These are phyloP conservation scores for Beauveria caledonica DNA, from an alignment of 2,329 filamentous ascomycete species.

Conservation along the genomic window DNA sequence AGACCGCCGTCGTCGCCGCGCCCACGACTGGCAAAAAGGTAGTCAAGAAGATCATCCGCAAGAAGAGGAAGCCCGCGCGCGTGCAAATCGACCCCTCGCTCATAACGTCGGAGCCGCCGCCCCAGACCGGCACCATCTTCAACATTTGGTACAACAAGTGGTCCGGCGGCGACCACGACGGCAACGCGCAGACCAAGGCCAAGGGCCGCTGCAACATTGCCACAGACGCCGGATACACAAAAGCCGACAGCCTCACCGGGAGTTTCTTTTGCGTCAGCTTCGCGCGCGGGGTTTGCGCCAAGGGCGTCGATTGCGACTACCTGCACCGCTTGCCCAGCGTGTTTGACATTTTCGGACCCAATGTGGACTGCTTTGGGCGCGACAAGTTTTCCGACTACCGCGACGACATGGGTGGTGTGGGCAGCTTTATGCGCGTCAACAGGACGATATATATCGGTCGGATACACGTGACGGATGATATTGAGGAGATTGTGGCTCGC, in stretches of 20 bases:
- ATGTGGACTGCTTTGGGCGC: constrained; percentile 82
- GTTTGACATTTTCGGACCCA: constrained; percentile 86
- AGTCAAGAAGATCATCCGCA: constrained; percentile 82
- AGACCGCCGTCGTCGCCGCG: constrained; percentile 34
- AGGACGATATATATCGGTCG: constrained; percentile 87
- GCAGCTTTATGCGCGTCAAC: constrained; percentile 88
- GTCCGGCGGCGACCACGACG: constrained; percentile 89
- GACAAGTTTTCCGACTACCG: constrained; percentile 91
- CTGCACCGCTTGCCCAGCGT: constrained; percentile 81
- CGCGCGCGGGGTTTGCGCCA: constrained; percentile 71
- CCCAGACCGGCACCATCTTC: constrained; percentile 90
- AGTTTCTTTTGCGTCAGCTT: constrained; percentile 93
- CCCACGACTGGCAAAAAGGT: constrained; percentile 48
- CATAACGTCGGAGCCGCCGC: constrained; percentile 75
- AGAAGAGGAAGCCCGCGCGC: constrained; percentile 81
- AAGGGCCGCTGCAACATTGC: constrained; percentile 81
- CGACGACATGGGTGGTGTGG: constrained; percentile 96
- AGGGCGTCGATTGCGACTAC: constrained; percentile 89
- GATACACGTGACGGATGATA: constrained; percentile 93
- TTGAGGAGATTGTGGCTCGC: constrained; percentile 88
- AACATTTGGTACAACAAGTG: constrained; percentile 99
- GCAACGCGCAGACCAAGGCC: constrained; percentile 77
- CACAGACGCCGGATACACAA: constrained; percentile 70
- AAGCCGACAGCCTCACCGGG: constrained; percentile 66
- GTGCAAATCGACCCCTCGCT: constrained; percentile 82